Percentiles rank a stretch among this genome's conserved stretches.
Conservation (phyloP, 2,329 filamentous ascomycete species). For the Pseudogymnoascus sp. region DNA sequence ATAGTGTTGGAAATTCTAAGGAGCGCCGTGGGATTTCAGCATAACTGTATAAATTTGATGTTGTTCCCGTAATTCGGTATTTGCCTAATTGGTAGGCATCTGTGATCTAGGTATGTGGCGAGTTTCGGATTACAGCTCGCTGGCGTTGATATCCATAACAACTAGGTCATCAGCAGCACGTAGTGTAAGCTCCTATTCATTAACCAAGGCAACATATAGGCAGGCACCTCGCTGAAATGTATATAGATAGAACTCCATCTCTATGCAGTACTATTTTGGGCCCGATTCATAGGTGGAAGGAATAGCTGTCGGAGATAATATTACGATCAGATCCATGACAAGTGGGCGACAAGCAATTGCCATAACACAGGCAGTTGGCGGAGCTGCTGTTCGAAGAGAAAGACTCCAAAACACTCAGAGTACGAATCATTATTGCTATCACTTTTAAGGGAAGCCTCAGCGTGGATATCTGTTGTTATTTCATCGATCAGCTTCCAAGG, state of each 20-base stretch:
- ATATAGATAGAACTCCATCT: not conserved
- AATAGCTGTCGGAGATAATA: slow-evolving; percentile 21
- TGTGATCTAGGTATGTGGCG: no score
- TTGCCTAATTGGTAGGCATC: no score
- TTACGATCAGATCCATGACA: slow-evolving; percentile 31
- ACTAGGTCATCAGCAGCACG: not conserved
- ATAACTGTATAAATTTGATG: not conserved
- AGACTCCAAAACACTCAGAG: slow-evolving; percentile 18
- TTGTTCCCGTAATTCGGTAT: no score
- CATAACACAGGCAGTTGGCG: slow-evolving; percentile 1
- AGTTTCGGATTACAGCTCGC: not conserved
- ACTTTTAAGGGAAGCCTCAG: slow-evolving; percentile 14
- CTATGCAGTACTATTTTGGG: not conserved
- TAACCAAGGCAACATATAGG: not conserved
- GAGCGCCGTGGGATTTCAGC: not conserved
- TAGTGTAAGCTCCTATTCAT: not conserved
- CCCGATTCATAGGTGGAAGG: slow-evolving; percentile 19
- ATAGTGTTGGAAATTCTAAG: not conserved
- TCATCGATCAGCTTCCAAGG: slow-evolving; percentile 11
- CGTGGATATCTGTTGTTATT: not conserved
- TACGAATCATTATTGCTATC: slow-evolving; percentile 17
- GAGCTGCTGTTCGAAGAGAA: slow-evolving; percentile 17
- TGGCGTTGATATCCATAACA: not conserved
- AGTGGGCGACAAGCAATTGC: slow-evolving; percentile 21
- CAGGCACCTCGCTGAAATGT: not conserved